Base-by-base conservation (phyloP, 2,329 filamentous ascomycete genomes). In the Macrophomina pseudophaseolina region DNA sequence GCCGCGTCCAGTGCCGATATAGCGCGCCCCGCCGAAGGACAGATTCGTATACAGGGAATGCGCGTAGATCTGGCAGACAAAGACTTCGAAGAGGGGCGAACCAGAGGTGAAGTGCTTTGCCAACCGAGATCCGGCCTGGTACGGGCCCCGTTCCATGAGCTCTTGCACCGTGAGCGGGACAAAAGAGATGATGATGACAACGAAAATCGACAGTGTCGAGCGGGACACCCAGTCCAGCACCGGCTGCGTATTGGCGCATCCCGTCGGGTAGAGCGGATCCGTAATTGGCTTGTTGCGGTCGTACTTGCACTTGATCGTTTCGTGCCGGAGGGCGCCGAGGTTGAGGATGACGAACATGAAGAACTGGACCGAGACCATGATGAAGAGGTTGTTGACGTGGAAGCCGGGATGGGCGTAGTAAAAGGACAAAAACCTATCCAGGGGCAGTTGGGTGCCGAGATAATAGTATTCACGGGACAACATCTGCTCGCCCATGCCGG, bases 321-420 rank as follows among this genome's bases (percentile, higher is more conserved):
- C 92, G 79, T 97, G 89, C 68, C 88, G 87, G 52, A 99, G 84
- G 35, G 92, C 93, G 72, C 95, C 95, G 51, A 98, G 82, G 80
- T 97, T 96, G 81, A 99, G 85, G 68, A 97, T 81, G 63, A 90
- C 90, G 72, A 98, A 90, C 95, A 99, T 98, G 85, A 99, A 97
- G 82, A 97, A 87, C 80, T 99, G 94, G 69, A 99, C 93, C 6
- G 95, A 99, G 76, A 98, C 84, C 90, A 99, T 97, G 78, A 99
- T 98, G 84, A 98, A 97, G 86, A 98, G 91, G 85, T 99, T 99
- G 89, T 99, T 97, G 82, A 99, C 86, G 84, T 99, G 95, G 89
- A 99, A 99, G 81, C 95, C 95, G 71, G 95, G 91, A 84, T 99
- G 95, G 60, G 95, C 95, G 79, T 98, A 99, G 87, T 97, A 99